Percentiles rank a stretch among this genome's conserved stretches.
These are phyloP conservation scores for Xylariomycetidae sp. DNA, from an alignment of 2,329 filamentous ascomycete species.

Conservation along the genomic window DNA sequence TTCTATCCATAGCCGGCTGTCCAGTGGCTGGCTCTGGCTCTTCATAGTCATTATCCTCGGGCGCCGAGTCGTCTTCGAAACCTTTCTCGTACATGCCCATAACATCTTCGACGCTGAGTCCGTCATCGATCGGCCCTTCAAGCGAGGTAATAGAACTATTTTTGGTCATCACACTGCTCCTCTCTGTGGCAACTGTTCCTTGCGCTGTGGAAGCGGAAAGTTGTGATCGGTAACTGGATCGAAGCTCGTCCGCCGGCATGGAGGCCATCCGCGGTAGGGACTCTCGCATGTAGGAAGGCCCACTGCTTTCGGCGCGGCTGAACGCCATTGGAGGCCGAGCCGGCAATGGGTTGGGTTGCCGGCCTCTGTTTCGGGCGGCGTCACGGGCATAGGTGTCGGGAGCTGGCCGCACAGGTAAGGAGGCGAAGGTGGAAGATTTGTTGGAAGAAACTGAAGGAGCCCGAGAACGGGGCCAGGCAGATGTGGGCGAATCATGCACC, in stretches of 20 bases:
- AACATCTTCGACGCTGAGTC: slow-evolving; percentile 61
- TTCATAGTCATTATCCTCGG: slow-evolving; percentile 35
- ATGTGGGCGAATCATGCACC: neutral
- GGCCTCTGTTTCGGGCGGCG: slow-evolving; percentile 17
- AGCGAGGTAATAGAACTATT: slow-evolving; percentile 69
- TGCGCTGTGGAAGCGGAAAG: slow-evolving; percentile 49
- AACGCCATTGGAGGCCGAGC: slow-evolving; percentile 27
- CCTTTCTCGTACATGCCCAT: slow-evolving; percentile 67
- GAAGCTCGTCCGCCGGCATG: slow-evolving; percentile 46
- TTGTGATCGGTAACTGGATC: slow-evolving; percentile 54
- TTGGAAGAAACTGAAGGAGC: slow-evolving; percentile 45
- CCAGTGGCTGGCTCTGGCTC: slow-evolving; percentile 34
- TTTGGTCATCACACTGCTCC: slow-evolving; percentile 77
- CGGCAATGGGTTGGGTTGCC: slow-evolving; percentile 18
- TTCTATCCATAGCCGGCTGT: slow-evolving; percentile 33
- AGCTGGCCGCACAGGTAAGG: slow-evolving; percentile 34
- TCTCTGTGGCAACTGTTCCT: slow-evolving; percentile 67
- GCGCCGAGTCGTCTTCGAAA: slow-evolving; percentile 48
- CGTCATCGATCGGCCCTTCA: slow-evolving; percentile 45
- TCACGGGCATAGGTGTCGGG: slow-evolving; percentile 33
- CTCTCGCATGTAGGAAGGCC: slow-evolving; percentile 30
- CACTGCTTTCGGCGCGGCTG: slow-evolving; percentile 32
- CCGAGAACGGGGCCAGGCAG: slow-evolving; percentile 28
- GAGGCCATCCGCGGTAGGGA: slow-evolving; percentile 38
- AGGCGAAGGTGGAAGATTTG: slow-evolving; percentile 42